Base-by-base conservation (phyloP, 2,329 filamentous ascomycete genomes). In the Scolecobasidium constrictum region DNA sequence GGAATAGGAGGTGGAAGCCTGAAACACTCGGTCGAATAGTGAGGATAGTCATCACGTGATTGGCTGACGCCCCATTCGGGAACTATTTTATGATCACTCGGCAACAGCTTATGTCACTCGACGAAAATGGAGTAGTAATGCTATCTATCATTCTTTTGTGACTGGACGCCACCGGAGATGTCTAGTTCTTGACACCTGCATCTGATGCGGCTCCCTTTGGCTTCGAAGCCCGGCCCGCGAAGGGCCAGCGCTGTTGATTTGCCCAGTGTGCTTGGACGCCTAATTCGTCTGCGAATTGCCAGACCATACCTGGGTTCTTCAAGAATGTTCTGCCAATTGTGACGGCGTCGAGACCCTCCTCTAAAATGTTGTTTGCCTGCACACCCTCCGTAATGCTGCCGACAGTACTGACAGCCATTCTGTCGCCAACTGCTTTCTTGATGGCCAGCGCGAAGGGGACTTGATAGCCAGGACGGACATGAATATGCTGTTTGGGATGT, bases 241-340 rank as follows among this genome's bases (percentile, higher is more conserved):
- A 75, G 7, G 70, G 72, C 73, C 73, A 77, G n/a, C 72, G 60
- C 39, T 77, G 77, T 61, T 93, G 86, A 49, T 77, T 77, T 1
- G 86, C 76, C 75, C 81, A 81, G 52, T 80, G 68, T 4, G 88
- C 76, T 45, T 77, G 66, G 3, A 88, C 77, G 7, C 75, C 78
- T 22, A 94, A 65, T 49, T 86, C 75, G 47, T 83, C 73, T 0
- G 85, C 87, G 48, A 76, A 80, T 23, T 74, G 71, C 62, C 86
- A 77, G 6, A 86, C 81, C 56, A 87, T 78, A 45, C 84, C 79
- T 0, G 87, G 83, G 55, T 94, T 86, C 58, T 86, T 77, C 63
- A 93, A 70, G 61, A 92, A 92, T 54, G 83, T 81, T 44, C 86
- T 71, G 0, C 76, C 88, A 1, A 82, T 70, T 15, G 90, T 69